Evolutionary conservation across 139 green algal species (phyloP).

Genomic region (Diplosphaera chodatii): DNA sequence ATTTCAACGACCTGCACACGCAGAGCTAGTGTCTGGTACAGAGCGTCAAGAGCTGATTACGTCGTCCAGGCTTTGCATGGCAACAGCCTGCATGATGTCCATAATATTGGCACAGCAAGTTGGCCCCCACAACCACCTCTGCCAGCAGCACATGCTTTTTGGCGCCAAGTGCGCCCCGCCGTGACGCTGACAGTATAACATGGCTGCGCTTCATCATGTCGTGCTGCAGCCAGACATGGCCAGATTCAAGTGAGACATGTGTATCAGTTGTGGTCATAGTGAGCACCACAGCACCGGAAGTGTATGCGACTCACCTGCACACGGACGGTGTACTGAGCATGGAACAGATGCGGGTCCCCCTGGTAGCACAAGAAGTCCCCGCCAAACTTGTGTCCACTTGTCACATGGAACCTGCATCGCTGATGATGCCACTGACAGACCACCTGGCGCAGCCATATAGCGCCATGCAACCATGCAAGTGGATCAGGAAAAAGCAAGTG

Average conservation of each 20-base stretch:
- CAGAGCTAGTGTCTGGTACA: no score
- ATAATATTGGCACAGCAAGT: no score
- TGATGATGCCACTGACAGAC: no score
- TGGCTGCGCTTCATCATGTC: background rate
- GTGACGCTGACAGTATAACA: background rate
- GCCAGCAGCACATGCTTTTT: background rate
- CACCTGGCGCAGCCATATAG: no score
- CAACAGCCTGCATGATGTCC: no score
- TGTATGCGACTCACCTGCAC: background rate
- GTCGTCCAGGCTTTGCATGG: no score
- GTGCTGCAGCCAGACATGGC: no score
- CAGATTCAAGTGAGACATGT: no score
- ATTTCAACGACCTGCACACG: background rate
- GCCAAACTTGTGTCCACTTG: background rate
- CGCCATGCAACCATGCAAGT: background rate
- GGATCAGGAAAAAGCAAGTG: background rate
- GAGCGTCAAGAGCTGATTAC: no score
- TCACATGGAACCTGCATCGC: background rate
- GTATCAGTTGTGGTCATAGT: no score
- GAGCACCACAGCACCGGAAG: no score
- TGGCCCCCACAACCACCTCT: background rate
- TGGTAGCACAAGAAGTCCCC: background rate
- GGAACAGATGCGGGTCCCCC: background rate
- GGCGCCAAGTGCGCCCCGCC: background rate
- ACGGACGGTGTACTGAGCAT: background rate